These are phyloP conservation scores for Colletotrichum plurivorum DNA, from an alignment of 2,329 filamentous ascomycete species.

Conservation along the genomic window DNA sequence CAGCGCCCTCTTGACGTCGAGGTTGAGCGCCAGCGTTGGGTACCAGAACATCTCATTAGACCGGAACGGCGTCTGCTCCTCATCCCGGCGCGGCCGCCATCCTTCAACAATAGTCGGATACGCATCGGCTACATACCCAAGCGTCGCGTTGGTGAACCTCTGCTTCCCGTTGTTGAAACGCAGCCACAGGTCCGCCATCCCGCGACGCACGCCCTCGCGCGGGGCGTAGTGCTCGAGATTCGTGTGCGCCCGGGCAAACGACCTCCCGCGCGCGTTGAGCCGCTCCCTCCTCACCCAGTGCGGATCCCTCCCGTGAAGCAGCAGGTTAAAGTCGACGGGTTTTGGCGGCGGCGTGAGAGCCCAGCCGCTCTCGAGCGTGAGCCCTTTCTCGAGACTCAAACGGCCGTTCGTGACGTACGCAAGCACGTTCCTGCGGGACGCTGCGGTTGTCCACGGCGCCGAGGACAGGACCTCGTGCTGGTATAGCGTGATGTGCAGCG, in stretches of 20 bases:
- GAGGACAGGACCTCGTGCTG: slow-evolving; percentile 52
- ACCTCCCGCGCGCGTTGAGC: slow-evolving; percentile 15
- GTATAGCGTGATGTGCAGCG: slow-evolving; percentile 58
- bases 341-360: slow-evolving; percentile 39
- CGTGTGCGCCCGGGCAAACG: slow-evolving; percentile 45
- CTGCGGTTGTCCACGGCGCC: slow-evolving; percentile 53
- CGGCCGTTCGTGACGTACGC: slow-evolving; percentile 58
- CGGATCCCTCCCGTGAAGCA: slow-evolving; percentile 45
- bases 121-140: slow-evolving; percentile 78
- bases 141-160: slow-evolving; percentile 73
- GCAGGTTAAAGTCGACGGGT: slow-evolving; percentile 45
- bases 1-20: slow-evolving; percentile 83
- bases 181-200: slow-evolving; percentile 74
- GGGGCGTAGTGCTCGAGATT: slow-evolving; percentile 45
- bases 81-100: slow-evolving; percentile 51
- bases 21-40: slow-evolving; percentile 80
- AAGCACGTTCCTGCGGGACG: slow-evolving; percentile 49
- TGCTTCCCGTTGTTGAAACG: slow-evolving; percentile 68
- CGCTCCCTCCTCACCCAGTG: slow-evolving; percentile 45
- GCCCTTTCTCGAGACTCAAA: slow-evolving; percentile 49
- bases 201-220: slow-evolving; percentile 28
- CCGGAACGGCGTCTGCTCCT: slow-evolving; percentile 51
- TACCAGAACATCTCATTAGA: slow-evolving; percentile 73
- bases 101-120: slow-evolving; percentile 77
- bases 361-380: slow-evolving; percentile 41